Evolutionary conservation across 2,329 filamentous ascomycete species (phyloP), one percentile per base, ranked within the genome.

Genomic region (Metarhizium rileyi): DNA sequence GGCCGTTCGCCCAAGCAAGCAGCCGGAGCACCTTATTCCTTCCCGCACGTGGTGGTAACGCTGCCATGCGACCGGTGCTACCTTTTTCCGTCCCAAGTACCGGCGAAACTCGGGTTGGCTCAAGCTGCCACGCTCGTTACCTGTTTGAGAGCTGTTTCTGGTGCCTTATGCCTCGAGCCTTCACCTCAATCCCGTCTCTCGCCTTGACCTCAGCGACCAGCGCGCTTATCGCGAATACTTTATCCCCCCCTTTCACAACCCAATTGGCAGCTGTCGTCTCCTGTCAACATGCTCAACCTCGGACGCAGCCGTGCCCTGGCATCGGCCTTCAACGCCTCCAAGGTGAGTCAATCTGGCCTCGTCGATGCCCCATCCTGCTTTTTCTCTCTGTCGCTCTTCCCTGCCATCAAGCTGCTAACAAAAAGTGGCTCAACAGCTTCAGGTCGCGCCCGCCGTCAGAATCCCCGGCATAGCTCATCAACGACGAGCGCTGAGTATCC

Each of bases 401-500:
- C 42, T 53, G 44, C 41, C 12, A 42, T 46, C 26, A 46, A 52
- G 42, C 48, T 48, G 36, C 47, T 44, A 38, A 52, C 44, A 50
- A 49, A 44, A 48, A 6, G 18, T 38, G 4, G 16, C 42, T 23
- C 46, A 47, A 22, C 44, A 63, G 61, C 53, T 58, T 53, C 61
- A 61, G 57, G 51, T 67, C 59, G 66, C 72, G 47, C 70, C 75
- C 57, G 66, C 72, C 55, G 64, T 75, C 63, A 78, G 77, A 72
- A 70, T 79, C 58, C 75, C 87, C 73, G 78, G 83, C 63, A 70
- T 79, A 63, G 78, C 73, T 60, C 85, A 93, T 72, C 90, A 96
- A 74, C 81, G 79, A 72, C 83, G 93, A 76, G 84, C 86, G 66
- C 81, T 98, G 67, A 93, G 89, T 67, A 95, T 98, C 66, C 93